Conservation (phyloP, 495 filamentous ascomycete genomes). For the Neurospora discreta region DNA sequence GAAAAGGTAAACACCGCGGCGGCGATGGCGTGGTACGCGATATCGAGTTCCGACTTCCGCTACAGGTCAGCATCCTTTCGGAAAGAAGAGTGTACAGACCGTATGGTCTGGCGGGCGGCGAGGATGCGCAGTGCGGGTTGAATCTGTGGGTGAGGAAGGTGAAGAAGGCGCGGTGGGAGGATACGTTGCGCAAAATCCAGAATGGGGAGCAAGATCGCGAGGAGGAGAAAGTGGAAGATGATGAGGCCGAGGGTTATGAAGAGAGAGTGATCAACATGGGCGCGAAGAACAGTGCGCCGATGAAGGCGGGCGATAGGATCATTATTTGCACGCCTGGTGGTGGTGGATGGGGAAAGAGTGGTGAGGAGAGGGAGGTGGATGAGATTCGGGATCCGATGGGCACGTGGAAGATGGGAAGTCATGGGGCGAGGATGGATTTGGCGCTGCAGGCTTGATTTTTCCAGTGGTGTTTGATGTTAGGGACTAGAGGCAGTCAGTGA, state of each 20-base stretch:
- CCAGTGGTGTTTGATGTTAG: background rate
- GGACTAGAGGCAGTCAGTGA: background rate
- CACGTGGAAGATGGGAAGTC: slow-evolving; percentile 49
- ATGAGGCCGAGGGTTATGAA: slow-evolving; percentile 37
- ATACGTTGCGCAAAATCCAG: slow-evolving; percentile 24
- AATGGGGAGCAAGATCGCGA: slow-evolving; percentile 18
- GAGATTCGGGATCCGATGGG: slow-evolving; percentile 41
- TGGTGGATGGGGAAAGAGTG: slow-evolving; percentile 58
- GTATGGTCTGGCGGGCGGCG: slow-evolving; percentile 83
- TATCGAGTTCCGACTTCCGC: slow-evolving; percentile 84
- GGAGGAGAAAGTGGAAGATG: slow-evolving; percentile 15
- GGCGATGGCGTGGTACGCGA: slow-evolving; percentile 88
- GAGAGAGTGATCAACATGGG: slow-evolving; percentile 73
- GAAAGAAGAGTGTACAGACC: slow-evolving; percentile 81
- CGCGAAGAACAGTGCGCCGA: slow-evolving; percentile 85
- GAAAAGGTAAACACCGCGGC: slow-evolving; percentile 63
- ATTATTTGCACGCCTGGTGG: slow-evolving; percentile 61
- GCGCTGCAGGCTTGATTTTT: slow-evolving; percentile 32
- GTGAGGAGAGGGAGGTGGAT: slow-evolving; percentile 37
- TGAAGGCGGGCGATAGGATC: slow-evolving; percentile 78
- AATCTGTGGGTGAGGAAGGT: slow-evolving; percentile 80
- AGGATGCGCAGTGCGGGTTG: slow-evolving; percentile 63
- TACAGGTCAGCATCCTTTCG: slow-evolving; percentile 80
- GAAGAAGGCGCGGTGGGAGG: slow-evolving; percentile 35
- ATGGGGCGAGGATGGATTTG: slow-evolving; percentile 42